Evolutionary conservation across 2,329 filamentous ascomycete species (phyloP).

Genomic region (Penicillium corylophilum): DNA sequence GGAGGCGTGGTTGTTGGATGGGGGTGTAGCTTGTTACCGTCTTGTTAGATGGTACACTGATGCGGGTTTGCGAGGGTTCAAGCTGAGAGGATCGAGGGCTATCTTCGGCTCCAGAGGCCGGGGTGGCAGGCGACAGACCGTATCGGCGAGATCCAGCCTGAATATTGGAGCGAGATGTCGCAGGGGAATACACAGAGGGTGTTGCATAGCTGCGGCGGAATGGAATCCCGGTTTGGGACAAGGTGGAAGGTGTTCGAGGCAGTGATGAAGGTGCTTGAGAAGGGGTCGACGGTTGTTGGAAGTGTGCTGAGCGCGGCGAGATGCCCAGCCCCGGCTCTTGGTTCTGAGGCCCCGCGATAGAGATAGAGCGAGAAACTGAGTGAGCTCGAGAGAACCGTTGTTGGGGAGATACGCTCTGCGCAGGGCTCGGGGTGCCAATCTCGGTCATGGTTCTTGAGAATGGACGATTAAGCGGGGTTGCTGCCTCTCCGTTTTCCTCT

Average conservation of each 20-base stretch:
- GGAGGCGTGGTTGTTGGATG: constrained; percentile 37
- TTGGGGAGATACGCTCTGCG: constrained; percentile 30
- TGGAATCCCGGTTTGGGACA: constrained; percentile 35
- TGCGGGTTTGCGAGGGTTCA: constrained; percentile 32
- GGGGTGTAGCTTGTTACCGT: constrained; percentile 39
- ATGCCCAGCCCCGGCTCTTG: constrained; percentile 23
- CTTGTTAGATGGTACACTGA: constrained; percentile 36
- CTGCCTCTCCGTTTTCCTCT: constrained; percentile 34
- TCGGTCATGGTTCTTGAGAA: constrained; percentile 47
- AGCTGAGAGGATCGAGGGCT: constrained; percentile 20
- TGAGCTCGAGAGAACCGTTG: constrained; percentile 36
- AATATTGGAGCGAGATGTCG: constrained; percentile 40
- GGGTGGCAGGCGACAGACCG: constrained; percentile 25
- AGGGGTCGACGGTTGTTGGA: constrained; percentile 21
- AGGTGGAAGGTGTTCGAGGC: constrained; percentile 28
- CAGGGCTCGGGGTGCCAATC: constrained; percentile 29
- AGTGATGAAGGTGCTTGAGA: constrained; percentile 19
- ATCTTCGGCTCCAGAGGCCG: constrained; percentile 22
- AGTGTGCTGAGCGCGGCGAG: constrained; percentile 25
- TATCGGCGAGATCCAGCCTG: constrained; percentile 45
- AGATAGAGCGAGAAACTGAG: constrained; percentile 24
- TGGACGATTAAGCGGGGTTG: constrained; percentile 35
- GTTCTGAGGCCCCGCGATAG: constrained; percentile 24
- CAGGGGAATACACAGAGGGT: constrained; percentile 34
- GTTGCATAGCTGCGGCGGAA: constrained; percentile 40